These are phyloP conservation scores for Yamadazyma friedrichii DNA, from an alignment of 1,139 yeast species.

Conservation along the genomic window DNA sequence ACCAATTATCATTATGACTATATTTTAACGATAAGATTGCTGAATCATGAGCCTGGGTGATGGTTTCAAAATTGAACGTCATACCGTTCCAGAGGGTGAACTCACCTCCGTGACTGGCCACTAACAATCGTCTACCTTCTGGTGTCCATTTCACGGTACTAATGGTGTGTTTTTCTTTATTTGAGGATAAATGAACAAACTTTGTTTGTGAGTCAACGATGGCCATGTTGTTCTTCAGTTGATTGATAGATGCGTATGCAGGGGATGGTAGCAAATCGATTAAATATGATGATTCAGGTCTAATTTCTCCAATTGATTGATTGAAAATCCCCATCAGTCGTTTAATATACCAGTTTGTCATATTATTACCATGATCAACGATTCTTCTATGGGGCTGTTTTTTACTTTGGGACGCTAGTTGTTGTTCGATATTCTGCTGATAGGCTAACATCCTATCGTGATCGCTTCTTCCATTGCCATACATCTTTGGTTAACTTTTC, in stretches of 20 bases:
- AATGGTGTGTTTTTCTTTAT: constrained; percentile 89
- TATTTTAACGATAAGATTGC: constrained; percentile 80
- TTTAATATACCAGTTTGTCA: constrained; percentile 69
- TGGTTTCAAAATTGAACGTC: constrained; percentile 93
- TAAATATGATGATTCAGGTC: constrained; percentile 78
- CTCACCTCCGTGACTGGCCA: constrained; percentile 92
- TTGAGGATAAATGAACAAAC: constrained; percentile 87
- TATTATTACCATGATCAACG: constrained; percentile 83
- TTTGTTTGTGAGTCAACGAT: constrained; percentile 68
- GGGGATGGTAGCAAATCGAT: constrained; percentile 72
- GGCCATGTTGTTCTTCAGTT: constrained; percentile 40
- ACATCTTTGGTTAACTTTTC: constrained; percentile 4
- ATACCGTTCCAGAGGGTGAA: constrained; percentile 96
- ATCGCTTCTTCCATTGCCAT: constrained; percentile 5
- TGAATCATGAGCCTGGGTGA: constrained; percentile 97
- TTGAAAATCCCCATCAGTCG: constrained; percentile 52
- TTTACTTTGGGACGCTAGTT: constrained; percentile 45
- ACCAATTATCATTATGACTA: constrained; percentile 93
- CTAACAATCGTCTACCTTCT: constrained; percentile 86
- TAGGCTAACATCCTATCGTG: constrained; percentile 21
- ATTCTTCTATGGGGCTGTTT: constrained; percentile 72
- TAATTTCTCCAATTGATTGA: constrained; percentile 55
- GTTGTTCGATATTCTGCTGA: constrained; percentile 43
- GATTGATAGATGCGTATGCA: constrained; percentile 44
- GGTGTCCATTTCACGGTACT: constrained; percentile 96